Evolutionary conservation across 1,284 basidiomycete genomes (phyloP).

Genomic region (Heterobasidion annosum): DNA sequence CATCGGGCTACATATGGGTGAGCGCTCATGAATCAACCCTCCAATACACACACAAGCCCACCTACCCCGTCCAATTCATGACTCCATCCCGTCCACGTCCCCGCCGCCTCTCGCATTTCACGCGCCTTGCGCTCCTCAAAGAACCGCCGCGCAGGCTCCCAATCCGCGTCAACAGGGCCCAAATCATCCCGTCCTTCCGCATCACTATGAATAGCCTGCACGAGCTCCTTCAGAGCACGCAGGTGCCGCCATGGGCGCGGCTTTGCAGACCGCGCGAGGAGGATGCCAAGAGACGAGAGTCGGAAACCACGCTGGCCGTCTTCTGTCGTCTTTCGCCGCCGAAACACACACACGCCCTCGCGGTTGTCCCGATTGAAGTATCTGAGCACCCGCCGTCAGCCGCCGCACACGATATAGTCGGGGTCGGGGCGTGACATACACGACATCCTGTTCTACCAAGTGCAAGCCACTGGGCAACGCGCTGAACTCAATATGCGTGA

Average conservation of each 20-base stretch:
- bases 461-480: constrained; percentile 75
- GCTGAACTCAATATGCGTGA: constrained; percentile 69
- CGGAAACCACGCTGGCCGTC: constrained; percentile 69
- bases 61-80: constrained; percentile 48
- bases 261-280: constrained; percentile 52
- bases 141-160: constrained; percentile 51
- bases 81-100: constrained; percentile 53
- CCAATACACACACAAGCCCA: background rate
- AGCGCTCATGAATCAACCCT: no score
- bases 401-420: background rate
- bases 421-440: constrained; percentile 35
- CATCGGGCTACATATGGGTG: background rate
- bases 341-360: constrained; percentile 64
- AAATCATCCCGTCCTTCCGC: constrained; percentile 37
- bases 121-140: constrained; percentile 53
- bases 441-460: constrained; percentile 64
- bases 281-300: constrained; percentile 67
- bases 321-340: constrained; percentile 54
- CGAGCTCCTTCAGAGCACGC: constrained; percentile 48
- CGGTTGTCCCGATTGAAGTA: constrained; percentile 66
- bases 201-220: constrained; percentile 42
- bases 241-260: constrained; percentile 68
- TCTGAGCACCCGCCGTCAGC: constrained; percentile 24
- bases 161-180: constrained; percentile 47
- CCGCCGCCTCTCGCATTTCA: constrained; percentile 12